Evolutionary conservation across 257 asterid genomes (phyloP).

Genomic region (Solanum ossicruentum): DNA sequence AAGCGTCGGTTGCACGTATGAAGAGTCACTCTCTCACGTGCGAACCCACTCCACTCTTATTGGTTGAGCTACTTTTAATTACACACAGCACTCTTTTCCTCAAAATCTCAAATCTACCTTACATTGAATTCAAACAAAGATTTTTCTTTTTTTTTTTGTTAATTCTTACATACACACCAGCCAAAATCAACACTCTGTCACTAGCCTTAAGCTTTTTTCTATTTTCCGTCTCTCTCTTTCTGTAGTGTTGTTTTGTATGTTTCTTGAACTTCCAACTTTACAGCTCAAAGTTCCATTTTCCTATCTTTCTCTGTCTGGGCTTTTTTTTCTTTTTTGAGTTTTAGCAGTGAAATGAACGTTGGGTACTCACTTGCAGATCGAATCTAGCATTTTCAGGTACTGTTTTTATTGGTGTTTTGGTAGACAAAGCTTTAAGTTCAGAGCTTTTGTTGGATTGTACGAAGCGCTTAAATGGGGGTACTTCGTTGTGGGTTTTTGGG

Average conservation of each 20-base stretch:
- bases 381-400: constrained; percentile 3
- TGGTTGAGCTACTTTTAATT: neutral
- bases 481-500: neutral
- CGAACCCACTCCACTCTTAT: neutral
- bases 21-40: neutral
- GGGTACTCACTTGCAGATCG: neutral
- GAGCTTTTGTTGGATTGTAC: neutral
- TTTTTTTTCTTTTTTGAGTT: neutral
- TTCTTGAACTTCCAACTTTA: neutral
- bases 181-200: neutral
- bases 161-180: neutral
- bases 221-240: neutral
- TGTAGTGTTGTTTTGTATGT: neutral
- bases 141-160: neutral
- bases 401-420: neutral
- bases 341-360: neutral
- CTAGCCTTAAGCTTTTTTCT: neutral
- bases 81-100: neutral
- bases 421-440: neutral
- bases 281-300: neutral
- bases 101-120: neutral
- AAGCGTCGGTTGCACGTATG: constrained; percentile 2
- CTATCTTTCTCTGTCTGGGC: neutral
- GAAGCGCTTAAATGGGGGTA: neutral
- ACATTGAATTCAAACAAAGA: neutral